Evolutionary conservation across 164 flowering plant species (phyloP).

Genomic region (Liquidambar formosana): DNA sequence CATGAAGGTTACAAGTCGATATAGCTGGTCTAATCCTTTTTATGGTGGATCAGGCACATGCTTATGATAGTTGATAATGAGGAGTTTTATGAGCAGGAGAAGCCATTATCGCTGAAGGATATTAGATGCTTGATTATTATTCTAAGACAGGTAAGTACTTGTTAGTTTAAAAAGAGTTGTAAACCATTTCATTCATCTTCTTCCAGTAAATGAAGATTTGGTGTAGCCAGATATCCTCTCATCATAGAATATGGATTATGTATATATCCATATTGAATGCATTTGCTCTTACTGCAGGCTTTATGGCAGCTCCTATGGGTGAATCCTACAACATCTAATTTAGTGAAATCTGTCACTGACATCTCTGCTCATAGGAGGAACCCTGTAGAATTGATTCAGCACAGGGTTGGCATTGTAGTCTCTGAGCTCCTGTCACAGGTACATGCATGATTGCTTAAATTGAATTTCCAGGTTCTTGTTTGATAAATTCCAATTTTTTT

Average conservation of each 20-base stretch:
- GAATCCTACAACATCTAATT: constrained; percentile 47
- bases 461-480: constrained; percentile 9
- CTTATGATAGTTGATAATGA: constrained; percentile 91
- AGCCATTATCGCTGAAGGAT: constrained; percentile 80
- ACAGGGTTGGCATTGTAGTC: constrained; percentile 65
- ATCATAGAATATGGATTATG: background rate
- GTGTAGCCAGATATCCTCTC: background rate
- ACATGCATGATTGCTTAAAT: constrained; percentile 10
- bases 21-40: background rate
- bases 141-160: constrained; percentile 64
- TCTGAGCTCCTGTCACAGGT: constrained; percentile 94
- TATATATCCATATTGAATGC: background rate
- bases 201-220: constrained; percentile 1
- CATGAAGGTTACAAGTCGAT: background rate
- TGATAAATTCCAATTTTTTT: background rate
- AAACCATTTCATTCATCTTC: background rate
- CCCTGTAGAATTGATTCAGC: constrained; percentile 57
- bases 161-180: background rate
- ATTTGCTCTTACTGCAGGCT: constrained; percentile 50
- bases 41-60: constrained; percentile 76
- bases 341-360: constrained; percentile 30
- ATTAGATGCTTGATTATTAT: constrained; percentile 72
- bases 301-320: constrained; percentile 95
- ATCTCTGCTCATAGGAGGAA: constrained; percentile 32
- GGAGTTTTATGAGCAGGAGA: constrained; percentile 94